A percentile compares a stretch with the other conserved stretches of the same genome.
These are phyloP conservation scores for Bryoerythrophyllum caledonicum DNA, from an alignment of 225 moss, liverwort and hornwort species.

Conservation along the genomic window DNA sequence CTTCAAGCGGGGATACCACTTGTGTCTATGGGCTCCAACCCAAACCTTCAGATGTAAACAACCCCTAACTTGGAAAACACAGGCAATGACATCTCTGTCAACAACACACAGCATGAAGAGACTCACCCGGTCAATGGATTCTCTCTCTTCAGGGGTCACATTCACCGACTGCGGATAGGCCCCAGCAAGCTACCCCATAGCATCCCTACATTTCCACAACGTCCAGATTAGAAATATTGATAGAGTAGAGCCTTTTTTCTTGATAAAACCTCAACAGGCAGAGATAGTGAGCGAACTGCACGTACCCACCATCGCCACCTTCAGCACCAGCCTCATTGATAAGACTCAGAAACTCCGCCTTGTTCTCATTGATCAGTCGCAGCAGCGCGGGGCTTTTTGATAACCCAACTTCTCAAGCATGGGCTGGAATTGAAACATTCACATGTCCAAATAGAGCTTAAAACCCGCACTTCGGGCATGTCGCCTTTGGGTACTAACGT, in stretches of 20 bases:
- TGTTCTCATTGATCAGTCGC: constrained; percentile 87
- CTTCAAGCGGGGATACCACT: no score
- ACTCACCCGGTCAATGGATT: constrained; percentile 88
- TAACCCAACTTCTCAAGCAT: constrained; percentile 95
- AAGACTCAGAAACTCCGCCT: constrained; percentile 89
- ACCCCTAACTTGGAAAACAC: not conserved
- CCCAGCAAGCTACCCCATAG: constrained; percentile 83
- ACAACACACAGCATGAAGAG: no score
- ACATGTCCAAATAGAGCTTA: no score
- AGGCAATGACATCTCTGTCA: not conserved
- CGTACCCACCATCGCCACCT: constrained; percentile 92
- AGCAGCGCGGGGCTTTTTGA: constrained; percentile 86
- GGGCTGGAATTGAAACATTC: constrained; percentile 62
- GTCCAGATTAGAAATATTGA: not conserved
- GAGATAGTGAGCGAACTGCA: not conserved
- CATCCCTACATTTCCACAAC: constrained; percentile 52
- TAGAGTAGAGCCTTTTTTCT: not conserved
- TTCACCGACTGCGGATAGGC: constrained; percentile 93
- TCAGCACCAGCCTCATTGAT: constrained; percentile 91
- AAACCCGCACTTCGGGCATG: no score
- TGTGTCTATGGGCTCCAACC: no score
- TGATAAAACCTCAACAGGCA: not conserved
- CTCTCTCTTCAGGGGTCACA: constrained; percentile 93
- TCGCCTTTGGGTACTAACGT: no score
- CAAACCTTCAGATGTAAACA: no score